These are phyloP conservation scores for Holtermanniella nyarrowii DNA, from an alignment of 768 basidiomycete species.

Conservation along the genomic window DNA sequence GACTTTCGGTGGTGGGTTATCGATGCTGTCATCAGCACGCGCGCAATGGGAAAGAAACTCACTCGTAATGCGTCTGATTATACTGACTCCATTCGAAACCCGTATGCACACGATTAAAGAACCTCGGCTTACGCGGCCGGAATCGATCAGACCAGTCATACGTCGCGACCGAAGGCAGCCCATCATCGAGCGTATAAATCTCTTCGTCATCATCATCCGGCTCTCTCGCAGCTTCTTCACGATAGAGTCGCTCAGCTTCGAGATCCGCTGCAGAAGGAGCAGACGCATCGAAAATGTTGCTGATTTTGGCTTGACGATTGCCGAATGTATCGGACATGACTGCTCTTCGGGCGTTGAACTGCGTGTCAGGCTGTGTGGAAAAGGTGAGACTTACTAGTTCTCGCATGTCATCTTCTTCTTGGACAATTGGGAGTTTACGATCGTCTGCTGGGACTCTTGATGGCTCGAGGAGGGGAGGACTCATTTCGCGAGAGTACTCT, in stretches of 20 bases:
- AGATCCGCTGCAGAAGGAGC: conserved; percentile 56
- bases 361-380: neutral
- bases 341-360: conserved; percentile 69
- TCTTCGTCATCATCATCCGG: conserved; percentile 87
- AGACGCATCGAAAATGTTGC: conserved; percentile 46
- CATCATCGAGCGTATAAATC: conserved; percentile 85
- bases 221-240: conserved; percentile 58
- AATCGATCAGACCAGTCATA: conserved; percentile 99
- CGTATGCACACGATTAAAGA: conserved; percentile 97
- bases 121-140: conserved; percentile 88
- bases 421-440: conserved; percentile 65
- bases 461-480: conserved; percentile 64
- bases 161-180: conserved; percentile 65
- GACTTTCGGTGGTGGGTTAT: conserved; percentile 98
- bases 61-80: conserved; percentile 99
- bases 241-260: conserved; percentile 79
- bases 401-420: conserved; percentile 44
- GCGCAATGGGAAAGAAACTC: conserved; percentile 39
- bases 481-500: conserved; percentile 75
- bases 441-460: conserved; percentile 64
- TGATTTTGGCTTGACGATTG: conserved; percentile 48
- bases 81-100: conserved; percentile 99
- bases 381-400: conserved; percentile 23
- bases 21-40: conserved; percentile 52
- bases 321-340: conserved; percentile 83